phyloP scores from a whole-genome alignment of 768 basidiomycete species.

The Suillus weaverae region DNA sequence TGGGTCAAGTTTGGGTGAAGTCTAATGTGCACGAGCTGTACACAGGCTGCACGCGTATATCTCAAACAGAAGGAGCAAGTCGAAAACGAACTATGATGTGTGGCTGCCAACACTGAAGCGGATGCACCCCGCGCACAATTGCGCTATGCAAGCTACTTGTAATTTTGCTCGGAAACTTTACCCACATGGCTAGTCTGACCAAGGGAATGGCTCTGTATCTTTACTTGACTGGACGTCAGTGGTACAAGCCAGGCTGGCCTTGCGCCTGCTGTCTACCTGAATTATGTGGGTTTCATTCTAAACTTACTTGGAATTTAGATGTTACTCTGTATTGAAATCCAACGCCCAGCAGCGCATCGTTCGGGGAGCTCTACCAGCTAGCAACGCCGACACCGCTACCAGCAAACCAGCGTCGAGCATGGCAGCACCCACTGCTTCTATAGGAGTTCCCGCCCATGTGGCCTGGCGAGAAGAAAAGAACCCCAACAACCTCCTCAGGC shows the following conservation, averaged over 20 bases:
- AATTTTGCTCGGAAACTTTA: neutral
- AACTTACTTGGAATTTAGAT: neutral
- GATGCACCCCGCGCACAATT: neutral
- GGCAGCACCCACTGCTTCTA: neutral
- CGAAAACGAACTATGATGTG: neutral
- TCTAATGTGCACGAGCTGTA: neutral
- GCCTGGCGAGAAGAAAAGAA: neutral
- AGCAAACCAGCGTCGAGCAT: neutral
- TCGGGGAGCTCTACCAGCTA: neutral
- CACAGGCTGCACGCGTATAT: neutral
- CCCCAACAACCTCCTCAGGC: neutral
- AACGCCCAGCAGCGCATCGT: neutral
- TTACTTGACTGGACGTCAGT: neutral
- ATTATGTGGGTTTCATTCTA: neutral
- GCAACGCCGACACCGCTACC: neutral
- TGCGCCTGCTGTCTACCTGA: neutral
- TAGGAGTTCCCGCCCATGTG: neutral
- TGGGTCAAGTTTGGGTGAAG: neutral
- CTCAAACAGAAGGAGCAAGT: neutral
- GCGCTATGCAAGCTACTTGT: neutral
- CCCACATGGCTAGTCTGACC: neutral
- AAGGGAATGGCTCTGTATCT: neutral
- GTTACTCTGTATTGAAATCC: neutral
- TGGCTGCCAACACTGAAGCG: neutral
- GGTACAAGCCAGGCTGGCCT: neutral